Evolutionary conservation across 1,284 basidiomycete species (phyloP).

Genomic region (Apiotrichum laibachii): DNA sequence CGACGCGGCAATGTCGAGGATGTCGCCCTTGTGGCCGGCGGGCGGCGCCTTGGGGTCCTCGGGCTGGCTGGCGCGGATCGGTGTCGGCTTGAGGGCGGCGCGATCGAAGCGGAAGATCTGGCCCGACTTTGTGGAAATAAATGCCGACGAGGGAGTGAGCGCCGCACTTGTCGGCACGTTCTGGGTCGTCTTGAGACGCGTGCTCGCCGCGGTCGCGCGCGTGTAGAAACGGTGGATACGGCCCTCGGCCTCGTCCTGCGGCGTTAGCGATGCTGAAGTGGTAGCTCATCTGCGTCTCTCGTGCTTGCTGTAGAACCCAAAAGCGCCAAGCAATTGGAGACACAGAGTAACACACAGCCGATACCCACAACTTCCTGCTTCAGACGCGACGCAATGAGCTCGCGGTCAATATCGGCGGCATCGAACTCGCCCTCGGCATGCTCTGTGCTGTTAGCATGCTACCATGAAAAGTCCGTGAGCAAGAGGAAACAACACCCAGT

Average conservation of each 20-base stretch:
- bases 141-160: constrained; percentile 9
- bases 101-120: constrained; percentile 68
- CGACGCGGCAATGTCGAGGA: constrained; percentile 77
- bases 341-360: neutral
- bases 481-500: too few species aligned
- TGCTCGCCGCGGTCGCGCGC: neutral
- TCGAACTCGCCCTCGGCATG: constrained; percentile 74
- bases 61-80: constrained; percentile 48
- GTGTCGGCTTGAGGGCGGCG: constrained; percentile 27
- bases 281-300: neutral
- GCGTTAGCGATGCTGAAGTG: neutral
- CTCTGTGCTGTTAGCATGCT: constrained; percentile 20
- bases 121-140: constrained; percentile 78
- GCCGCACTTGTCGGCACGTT: constrained; percentile 16
- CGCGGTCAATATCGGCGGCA: constrained; percentile 87
- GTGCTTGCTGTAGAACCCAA: neutral
- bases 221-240: constrained; percentile 55
- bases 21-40: constrained; percentile 78
- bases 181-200: constrained; percentile 14
- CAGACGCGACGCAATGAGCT: constrained; percentile 82
- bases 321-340: neutral
- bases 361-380: constrained; percentile 73
- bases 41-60: neutral
- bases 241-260: constrained; percentile 48
- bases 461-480: neutral